Percentiles rank a stretch among this genome's conserved stretches.
Conservation (phyloP, 768 basidiomycete species). For the Trametes maxima region DNA sequence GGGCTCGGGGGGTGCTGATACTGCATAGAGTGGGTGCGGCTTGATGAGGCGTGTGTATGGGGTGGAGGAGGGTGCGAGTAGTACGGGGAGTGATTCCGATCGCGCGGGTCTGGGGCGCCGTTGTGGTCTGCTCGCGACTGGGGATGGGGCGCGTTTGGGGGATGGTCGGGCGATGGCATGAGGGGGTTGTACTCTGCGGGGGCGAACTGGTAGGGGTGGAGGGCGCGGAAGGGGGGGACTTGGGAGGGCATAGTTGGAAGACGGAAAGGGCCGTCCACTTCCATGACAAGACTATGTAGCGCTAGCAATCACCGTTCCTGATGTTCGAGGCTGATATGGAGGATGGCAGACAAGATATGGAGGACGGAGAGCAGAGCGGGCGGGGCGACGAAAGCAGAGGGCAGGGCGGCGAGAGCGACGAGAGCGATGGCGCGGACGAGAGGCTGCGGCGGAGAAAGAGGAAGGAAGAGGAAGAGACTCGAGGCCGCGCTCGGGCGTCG, state of each 20-base stretch:
- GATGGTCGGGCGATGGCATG: slow-evolving; percentile 24
- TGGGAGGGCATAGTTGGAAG: slow-evolving; percentile 20
- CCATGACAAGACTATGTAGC: slow-evolving; percentile 19
- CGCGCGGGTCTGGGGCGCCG: slow-evolving; percentile 25
- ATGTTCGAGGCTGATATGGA: slow-evolving; percentile 17
- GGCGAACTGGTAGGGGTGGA: slow-evolving; percentile 23
- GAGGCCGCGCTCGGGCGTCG: neutral
- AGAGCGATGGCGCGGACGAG: slow-evolving; percentile 8
- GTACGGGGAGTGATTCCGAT: slow-evolving; percentile 36
- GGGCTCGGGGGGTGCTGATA: slow-evolving; percentile 11
- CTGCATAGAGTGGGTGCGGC: slow-evolving; percentile 2
- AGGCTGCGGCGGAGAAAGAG: slow-evolving; percentile 11
- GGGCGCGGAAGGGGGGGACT: slow-evolving; percentile 22
- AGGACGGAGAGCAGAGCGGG: neutral
- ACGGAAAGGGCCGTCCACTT: slow-evolving; percentile 24
- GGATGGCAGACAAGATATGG: neutral
- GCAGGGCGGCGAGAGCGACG: slow-evolving; percentile 6
- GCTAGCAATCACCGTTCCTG: slow-evolving; percentile 17
- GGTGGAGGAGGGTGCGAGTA: slow-evolving; percentile 23
- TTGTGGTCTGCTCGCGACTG: slow-evolving; percentile 14
- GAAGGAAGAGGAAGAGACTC: neutral
- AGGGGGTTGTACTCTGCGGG: slow-evolving; percentile 23
- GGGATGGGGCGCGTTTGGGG: slow-evolving; percentile 17
- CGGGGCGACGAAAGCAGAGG: neutral
- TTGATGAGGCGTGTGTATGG: slow-evolving; percentile 24